Evolutionary conservation across 2,329 filamentous ascomycete species (phyloP).

Genomic region (Phyllosticta paracitricarpa): DNA sequence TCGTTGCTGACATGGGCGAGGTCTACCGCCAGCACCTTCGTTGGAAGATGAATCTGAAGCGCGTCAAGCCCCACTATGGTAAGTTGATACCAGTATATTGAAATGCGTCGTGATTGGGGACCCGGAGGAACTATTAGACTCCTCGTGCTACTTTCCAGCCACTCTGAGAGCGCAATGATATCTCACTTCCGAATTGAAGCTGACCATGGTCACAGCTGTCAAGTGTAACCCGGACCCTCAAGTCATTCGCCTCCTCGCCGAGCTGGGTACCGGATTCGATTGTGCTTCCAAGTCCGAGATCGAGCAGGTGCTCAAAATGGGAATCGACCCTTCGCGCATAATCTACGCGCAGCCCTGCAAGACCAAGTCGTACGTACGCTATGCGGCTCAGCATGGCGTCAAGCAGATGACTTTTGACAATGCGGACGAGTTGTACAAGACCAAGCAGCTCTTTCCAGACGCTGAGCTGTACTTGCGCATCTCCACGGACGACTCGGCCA

Average conservation of each 20-base stretch:
- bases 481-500: slow-evolving; percentile 89
- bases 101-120: background rate
- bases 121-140: too few species aligned
- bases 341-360: slow-evolving; percentile 99
- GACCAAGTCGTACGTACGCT: slow-evolving; percentile 94
- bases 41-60: slow-evolving; percentile 89
- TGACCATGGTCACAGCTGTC: slow-evolving; percentile 54
- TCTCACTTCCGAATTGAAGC: slow-evolving; percentile 3
- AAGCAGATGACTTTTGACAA: slow-evolving; percentile 99
- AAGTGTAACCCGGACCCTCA: slow-evolving; percentile 96
- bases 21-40: slow-evolving; percentile 97
- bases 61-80: slow-evolving; percentile 96
- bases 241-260: slow-evolving; percentile 77
- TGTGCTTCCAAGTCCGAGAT: slow-evolving; percentile 98
- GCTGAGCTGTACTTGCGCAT: slow-evolving; percentile 93
- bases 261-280: slow-evolving; percentile 89
- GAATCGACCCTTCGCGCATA: slow-evolving; percentile 78
- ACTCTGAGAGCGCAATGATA: too few species aligned
- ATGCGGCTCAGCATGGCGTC: slow-evolving; percentile 73
- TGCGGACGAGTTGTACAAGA: slow-evolving; percentile 94
- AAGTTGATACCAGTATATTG: slow-evolving; percentile 26
- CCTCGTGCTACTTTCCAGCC: too few species aligned
- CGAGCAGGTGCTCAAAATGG: slow-evolving; percentile 75
- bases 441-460: slow-evolving; percentile 79
- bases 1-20: slow-evolving; percentile 94